Evolutionary conservation across 2,329 filamentous ascomycete species (phyloP).

Genomic region (Emmonsiellopsis sp.): DNA sequence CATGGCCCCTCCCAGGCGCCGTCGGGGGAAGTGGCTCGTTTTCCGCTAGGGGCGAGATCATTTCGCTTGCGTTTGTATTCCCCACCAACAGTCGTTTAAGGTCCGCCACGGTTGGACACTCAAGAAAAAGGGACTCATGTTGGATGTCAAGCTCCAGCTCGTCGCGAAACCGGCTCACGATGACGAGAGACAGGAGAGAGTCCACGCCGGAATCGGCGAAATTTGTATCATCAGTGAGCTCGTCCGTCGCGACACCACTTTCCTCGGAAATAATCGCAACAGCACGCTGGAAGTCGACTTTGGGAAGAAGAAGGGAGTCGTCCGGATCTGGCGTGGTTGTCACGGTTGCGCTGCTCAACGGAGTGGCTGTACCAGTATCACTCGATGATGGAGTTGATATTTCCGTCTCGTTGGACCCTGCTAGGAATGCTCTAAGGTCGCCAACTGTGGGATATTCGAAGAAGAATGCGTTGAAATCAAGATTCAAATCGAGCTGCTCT

Average conservation of each 20-base stretch:
- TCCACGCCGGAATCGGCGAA: slow-evolving; percentile 25
- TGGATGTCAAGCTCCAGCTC: slow-evolving; percentile 18
- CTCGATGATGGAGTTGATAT: slow-evolving; percentile 24
- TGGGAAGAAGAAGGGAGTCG: not conserved
- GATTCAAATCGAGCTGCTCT: slow-evolving; percentile 7
- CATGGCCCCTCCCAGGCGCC: not conserved
- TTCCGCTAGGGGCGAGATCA: not conserved
- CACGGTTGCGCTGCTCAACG: slow-evolving; percentile 19
- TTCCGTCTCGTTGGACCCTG: not conserved
- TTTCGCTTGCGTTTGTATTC: not conserved
- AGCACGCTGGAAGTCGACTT: not conserved
- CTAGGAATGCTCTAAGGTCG: not conserved
- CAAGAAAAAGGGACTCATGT: slow-evolving; percentile 4
- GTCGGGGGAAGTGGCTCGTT: slow-evolving; percentile 1
- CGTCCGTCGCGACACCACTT: slow-evolving; percentile 2
- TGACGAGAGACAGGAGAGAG: slow-evolving; percentile 26
- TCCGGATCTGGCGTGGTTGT: slow-evolving; percentile 19
- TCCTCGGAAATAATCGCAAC: slow-evolving; percentile 8
- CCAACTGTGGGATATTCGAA: slow-evolving; percentile 5
- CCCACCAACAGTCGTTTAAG: slow-evolving; percentile 3
- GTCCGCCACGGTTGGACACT: slow-evolving; percentile 4
- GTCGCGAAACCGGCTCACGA: slow-evolving; percentile 23
- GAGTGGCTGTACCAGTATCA: slow-evolving; percentile 16
- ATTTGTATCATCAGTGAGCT: slow-evolving; percentile 5
- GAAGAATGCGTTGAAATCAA: slow-evolving; percentile 5